A percentile compares a stretch with the other conserved stretches of the same genome.
Evolutionary conservation across 1,284 basidiomycete species (phyloP).

Genomic region (Puccinia brachypodii): DNA sequence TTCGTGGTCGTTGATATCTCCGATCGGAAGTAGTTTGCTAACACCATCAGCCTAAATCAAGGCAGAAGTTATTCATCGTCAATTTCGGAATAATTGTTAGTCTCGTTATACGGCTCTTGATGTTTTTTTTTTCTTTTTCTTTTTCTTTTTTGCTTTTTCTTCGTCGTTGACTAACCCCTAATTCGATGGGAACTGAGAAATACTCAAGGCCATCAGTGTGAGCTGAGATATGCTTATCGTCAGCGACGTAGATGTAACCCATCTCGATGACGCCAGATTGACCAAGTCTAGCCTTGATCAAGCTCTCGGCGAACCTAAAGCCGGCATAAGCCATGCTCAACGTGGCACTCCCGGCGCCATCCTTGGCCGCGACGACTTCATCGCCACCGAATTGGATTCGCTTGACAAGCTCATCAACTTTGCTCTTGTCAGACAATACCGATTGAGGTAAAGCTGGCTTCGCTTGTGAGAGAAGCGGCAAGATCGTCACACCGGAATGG

Average conservation of each 20-base stretch:
- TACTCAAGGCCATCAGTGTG: slow-evolving; percentile 66
- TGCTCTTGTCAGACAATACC: slow-evolving; percentile 53
- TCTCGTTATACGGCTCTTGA: not conserved
- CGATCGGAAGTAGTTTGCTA: slow-evolving; percentile 39
- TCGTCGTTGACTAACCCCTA: slow-evolving; percentile 67
- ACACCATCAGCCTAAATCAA: slow-evolving; percentile 25
- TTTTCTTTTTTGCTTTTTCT: too few relatives aligned
- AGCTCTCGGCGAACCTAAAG: slow-evolving; percentile 55
- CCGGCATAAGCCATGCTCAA: slow-evolving; percentile 58
- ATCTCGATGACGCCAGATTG: slow-evolving; percentile 43
- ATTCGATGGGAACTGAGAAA: slow-evolving; percentile 86
- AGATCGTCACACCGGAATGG: slow-evolving; percentile 93
- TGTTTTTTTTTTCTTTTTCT: not conserved
- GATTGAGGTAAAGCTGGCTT: slow-evolving; percentile 50
- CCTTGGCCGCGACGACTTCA: slow-evolving; percentile 58
- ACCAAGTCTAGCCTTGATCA: slow-evolving; percentile 46
- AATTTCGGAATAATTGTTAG: not conserved
- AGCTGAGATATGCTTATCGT: slow-evolving; percentile 34
- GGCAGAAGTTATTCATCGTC: not conserved
- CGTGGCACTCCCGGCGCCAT: slow-evolving; percentile 57
- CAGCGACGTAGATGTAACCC: slow-evolving; percentile 42
- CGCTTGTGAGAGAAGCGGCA: slow-evolving; percentile 87
- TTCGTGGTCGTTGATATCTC: slow-evolving; percentile 31
- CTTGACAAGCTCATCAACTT: slow-evolving; percentile 55
- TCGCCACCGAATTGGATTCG: slow-evolving; percentile 58